Evolutionary conservation across 805 yeast genomes (phyloP).

Genomic region (Candida oleophila): DNA sequence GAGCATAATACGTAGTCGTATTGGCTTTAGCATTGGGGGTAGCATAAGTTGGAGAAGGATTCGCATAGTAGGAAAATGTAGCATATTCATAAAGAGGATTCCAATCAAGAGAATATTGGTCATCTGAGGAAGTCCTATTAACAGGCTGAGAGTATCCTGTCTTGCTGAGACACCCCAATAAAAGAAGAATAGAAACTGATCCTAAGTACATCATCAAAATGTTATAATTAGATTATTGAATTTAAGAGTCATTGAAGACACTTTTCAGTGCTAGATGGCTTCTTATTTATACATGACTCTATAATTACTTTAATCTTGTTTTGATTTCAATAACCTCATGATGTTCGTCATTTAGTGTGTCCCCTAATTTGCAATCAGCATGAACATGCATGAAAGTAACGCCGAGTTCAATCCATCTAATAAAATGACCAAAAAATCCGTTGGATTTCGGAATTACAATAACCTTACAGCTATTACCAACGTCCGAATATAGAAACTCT

Average conservation of each 20-base stretch:
- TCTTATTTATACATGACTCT: neutral
- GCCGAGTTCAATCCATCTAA: neutral
- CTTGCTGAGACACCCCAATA: neutral
- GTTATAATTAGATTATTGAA: too few relatives aligned
- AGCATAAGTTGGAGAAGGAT: slow-evolving; percentile 6
- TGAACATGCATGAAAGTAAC: neutral
- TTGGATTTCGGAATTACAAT: neutral
- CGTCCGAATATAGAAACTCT: neutral
- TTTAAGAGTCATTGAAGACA: too few relatives aligned
- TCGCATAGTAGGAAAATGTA: neutral
- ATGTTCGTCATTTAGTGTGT: too few relatives aligned
- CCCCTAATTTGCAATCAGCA: neutral
- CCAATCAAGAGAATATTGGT: neutral
- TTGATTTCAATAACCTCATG: too few relatives aligned
- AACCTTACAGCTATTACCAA: neutral
- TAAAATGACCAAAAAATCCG: neutral
- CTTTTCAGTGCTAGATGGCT: neutral
- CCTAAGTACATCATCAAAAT: neutral
- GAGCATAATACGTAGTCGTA: slow-evolving; percentile 8
- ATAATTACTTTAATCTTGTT: too few relatives aligned
- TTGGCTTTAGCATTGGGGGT: slow-evolving; percentile 3
- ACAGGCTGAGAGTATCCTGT: neutral
- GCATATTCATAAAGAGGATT: neutral
- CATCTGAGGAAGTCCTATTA: neutral
- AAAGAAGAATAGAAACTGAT: neutral